Evolutionary conservation across 257 asterid genomes (phyloP).

Genomic region (Solanum infundibuliforme): DNA sequence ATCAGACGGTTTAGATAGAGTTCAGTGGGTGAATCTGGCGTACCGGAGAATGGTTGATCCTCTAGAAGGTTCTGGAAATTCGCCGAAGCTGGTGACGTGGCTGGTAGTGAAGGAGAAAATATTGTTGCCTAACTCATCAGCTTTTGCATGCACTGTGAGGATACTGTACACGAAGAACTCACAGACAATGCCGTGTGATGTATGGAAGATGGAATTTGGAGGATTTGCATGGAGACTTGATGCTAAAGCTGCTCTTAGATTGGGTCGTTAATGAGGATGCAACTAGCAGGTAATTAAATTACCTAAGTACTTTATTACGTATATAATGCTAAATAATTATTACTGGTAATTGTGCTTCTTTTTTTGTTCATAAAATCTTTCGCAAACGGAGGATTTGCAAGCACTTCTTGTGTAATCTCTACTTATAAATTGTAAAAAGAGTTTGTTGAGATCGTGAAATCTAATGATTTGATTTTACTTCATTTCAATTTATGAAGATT

Average conservation of each 20-base stretch:
- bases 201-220: slow-evolving; percentile 47
- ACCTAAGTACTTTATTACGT: background rate
- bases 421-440: background rate
- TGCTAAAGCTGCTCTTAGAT: slow-evolving; percentile 28
- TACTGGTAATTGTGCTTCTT: background rate
- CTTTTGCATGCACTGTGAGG: slow-evolving; percentile 43
- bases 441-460: background rate
- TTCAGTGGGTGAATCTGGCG: slow-evolving; percentile 35
- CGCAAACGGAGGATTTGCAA: background rate
- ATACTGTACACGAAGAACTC: slow-evolving; percentile 25
- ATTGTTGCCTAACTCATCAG: background rate
- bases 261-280: slow-evolving; percentile 16
- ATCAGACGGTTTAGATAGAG: slow-evolving; percentile 25
- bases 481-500: background rate
- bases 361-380: background rate
- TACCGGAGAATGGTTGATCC: slow-evolving; percentile 28
- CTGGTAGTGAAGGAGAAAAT: slow-evolving; percentile 26
- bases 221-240: slow-evolving; percentile 52
- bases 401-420: background rate
- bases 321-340: background rate
- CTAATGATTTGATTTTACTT: background rate
- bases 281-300: background rate
- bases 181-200: slow-evolving; percentile 40
- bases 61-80: background rate
- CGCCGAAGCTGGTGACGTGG: slow-evolving; percentile 16